Base-by-base conservation (phyloP, 148 eudicot species). In the Arctostaphylos glauca region DNA sequence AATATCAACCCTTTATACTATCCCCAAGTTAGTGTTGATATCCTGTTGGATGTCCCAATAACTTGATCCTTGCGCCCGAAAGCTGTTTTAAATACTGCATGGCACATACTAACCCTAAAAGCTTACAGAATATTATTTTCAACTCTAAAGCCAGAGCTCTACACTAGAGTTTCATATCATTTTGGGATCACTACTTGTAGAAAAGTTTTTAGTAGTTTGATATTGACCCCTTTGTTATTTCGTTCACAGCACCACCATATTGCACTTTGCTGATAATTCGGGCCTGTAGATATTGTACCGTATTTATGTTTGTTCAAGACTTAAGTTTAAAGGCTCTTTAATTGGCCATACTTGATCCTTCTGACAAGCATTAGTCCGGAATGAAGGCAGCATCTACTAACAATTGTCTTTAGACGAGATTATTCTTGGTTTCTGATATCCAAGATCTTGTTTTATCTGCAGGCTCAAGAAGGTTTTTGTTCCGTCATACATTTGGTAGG, bases 391-490 rank as follows among this genome's bases (percentile, higher is more conserved):
- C 49, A 77, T n/a, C 48, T 56, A 38, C 15, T 55, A 41, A 38
- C 19, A 16, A 48, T 14, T 25, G 74, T 23, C 54, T 66, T 80
- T 47, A 48, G 46, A 6, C 50, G 5, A 59, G 58, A 44, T 77
- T 54, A 47, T 74, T 46, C 7, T 47, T 55, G 19, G 9, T 79
- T 62, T 72, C 9, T 55, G 49, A 66, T 15, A 50, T 44, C 82
- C 21, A 41, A 68, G 83, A 53, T 38, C 83, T 78, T 76, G 52
- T 78, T 55, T 46, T 84, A 23, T 86, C 52, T 86, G 81, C 88
- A 96, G 99, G 95, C 66, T 96, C 99, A 56, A 92, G 99, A 89
- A 92, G 94, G 80, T 92, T 96, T 86, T 84, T 96, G 89, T 86
- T 92, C 74, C 96, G 95, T 58, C 88, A 94, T 68, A 96, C 98